Evolutionary conservation across 2,329 filamentous ascomycete species (phyloP).

Genomic region (Geoglossum cookeanum): DNA sequence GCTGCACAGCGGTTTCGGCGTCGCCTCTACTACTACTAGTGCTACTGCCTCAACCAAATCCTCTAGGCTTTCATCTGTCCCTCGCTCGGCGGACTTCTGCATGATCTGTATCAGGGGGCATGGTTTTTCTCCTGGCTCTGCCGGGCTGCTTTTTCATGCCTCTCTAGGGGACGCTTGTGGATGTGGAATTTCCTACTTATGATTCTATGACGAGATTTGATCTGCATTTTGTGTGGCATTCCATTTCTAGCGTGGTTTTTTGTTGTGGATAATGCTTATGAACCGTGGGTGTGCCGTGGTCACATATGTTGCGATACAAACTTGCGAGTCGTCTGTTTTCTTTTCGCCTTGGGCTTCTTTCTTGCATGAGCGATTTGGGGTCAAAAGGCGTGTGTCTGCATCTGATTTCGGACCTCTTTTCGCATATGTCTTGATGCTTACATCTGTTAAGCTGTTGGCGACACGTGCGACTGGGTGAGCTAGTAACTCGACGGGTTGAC

Average conservation of each 20-base stretch:
- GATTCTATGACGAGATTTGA: background rate
- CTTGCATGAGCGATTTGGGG: background rate
- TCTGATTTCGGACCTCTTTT: background rate
- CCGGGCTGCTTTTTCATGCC: conserved; percentile 24
- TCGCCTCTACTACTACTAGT: too few species aligned
- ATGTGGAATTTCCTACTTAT: conserved; percentile 2
- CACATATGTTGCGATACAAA: background rate
- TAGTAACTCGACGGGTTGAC: too few species aligned
- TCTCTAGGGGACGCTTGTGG: conserved; percentile 8
- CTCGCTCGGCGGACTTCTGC: conserved; percentile 4
- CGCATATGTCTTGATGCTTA: background rate
- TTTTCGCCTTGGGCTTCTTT: background rate
- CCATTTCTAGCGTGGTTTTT: background rate
- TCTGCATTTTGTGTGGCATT: background rate
- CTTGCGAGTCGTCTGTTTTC: background rate
- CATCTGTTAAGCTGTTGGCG: background rate
- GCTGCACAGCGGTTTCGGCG: background rate
- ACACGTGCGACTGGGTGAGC: background rate
- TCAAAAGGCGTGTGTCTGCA: background rate
- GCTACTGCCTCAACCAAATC: background rate
- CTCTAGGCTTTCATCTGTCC: background rate
- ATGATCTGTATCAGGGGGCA: conserved; percentile 21
- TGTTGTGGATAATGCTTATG: background rate
- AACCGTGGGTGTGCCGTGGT: background rate
- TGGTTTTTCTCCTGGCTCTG: conserved; percentile 24